A percentile compares a stretch with the other conserved stretches of the same genome.
These are phyloP conservation scores for Mycena sanguinolenta DNA, from an alignment of 768 basidiomycete genomes.

Conservation along the genomic window DNA sequence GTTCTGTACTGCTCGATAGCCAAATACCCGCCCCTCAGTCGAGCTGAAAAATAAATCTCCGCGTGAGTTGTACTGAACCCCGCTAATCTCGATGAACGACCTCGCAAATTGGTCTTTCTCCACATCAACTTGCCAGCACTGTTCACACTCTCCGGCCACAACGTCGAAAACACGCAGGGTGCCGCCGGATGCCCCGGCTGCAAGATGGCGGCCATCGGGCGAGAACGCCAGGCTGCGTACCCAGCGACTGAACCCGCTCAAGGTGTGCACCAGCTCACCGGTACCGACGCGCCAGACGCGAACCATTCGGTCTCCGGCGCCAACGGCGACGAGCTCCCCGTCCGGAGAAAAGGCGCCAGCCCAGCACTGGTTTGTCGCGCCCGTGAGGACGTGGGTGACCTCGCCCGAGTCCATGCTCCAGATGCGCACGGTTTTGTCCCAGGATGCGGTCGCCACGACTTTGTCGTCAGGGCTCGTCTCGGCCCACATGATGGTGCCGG, in stretches of 20 bases:
- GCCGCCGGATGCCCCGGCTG: background rate
- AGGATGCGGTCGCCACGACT: background rate
- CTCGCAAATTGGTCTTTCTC: background rate
- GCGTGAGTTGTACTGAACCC: background rate
- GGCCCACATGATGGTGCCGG: too few species aligned
- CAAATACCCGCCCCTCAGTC: slow-evolving; percentile 11
- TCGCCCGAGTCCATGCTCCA: slow-evolving; percentile 1
- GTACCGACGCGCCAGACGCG: slow-evolving; percentile 4
- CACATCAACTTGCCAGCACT: slow-evolving; percentile 3
- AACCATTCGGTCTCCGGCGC: too few species aligned
- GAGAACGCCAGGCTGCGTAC: background rate
- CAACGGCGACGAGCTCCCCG: too few species aligned
- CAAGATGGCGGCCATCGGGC: background rate
- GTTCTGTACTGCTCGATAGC: slow-evolving; percentile 12
- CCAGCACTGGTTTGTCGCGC: background rate
- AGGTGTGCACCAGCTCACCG: background rate
- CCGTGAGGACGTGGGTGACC: background rate
- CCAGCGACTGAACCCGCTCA: background rate
- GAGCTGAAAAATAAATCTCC: slow-evolving; percentile 15
- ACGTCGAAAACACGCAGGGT: too few species aligned
- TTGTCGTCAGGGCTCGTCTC: too few species aligned
- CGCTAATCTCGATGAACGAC: background rate
- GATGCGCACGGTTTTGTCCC: slow-evolving; percentile 1
- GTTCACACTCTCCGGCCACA: background rate
- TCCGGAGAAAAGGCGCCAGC: background rate